Base-by-base conservation (phyloP, 2,329 filamentous ascomycete genomes). In the Gaeumannomyces tritici region DNA sequence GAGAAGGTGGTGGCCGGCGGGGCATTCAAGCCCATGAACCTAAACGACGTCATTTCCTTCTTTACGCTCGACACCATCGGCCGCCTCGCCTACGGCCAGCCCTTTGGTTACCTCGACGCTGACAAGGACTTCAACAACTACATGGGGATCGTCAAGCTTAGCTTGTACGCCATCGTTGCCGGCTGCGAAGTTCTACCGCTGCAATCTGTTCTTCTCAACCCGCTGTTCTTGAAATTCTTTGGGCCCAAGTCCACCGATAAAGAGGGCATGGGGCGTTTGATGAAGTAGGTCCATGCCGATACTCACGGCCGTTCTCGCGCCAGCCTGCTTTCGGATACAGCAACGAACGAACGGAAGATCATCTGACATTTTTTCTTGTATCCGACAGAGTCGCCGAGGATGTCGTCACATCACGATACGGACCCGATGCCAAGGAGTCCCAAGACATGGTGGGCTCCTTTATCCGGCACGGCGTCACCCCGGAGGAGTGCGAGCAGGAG, bases 21-120 rank as follows among this genome's bases (percentile, higher is more conserved):
- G 33, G 7, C 27, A 15, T 26, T 62, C 18, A 33, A 15, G 61
- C 67, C 74, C 21, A 71, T 81, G 66, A 79, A 83, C 65, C 68
- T 83, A 42, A 76, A 75, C 24, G 68, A 70, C 7, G 74, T 77
- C 56, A 73, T 76, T 1, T 76, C 79, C 47, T 81, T 75, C 71
- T 77, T 83, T 61, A 80, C 80, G 0, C 70, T 82, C 5, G 81
- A 83, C 64, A 75, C 80, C 26, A 80, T 83, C 64, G 79, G 75
- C 51, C 74, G 75, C 47, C 66, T 83, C 15, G 78, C 77, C 2
- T 77, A 82, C 58, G 80, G 80, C 27, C 64, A 74, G 60, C 68
- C 73, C 1, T 79, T 81, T 65, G 78, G 79, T 26, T 78, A 77
- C 64, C 67, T 81, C 0, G 70, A 71, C 26, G 67, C 69, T 9